A percentile compares a stretch with the other conserved stretches of the same genome.
phyloP scores from a whole-genome alignment of 768 basidiomycete genomes.

The Piloderma croceum region DNA sequence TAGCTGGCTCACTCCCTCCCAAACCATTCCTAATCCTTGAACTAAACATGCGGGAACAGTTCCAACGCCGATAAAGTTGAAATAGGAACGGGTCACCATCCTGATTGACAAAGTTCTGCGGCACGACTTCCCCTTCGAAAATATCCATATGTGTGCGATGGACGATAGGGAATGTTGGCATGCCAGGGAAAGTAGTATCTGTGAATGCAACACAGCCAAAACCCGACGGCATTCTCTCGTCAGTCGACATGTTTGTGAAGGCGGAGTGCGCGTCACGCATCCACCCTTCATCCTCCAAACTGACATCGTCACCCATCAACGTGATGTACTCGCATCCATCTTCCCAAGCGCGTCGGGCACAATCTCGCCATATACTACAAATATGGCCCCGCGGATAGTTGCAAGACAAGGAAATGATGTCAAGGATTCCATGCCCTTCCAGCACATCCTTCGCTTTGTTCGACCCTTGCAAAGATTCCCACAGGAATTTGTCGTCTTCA shows the following conservation, averaged over 20 bases:
- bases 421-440: slow-evolving; percentile 28
- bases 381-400: slow-evolving; percentile 40
- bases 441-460: slow-evolving; percentile 36
- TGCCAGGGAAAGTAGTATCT: slow-evolving; percentile 49
- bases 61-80: slow-evolving; percentile 57
- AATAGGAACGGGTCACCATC: slow-evolving; percentile 55
- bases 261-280: slow-evolving; percentile 35
- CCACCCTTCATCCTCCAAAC: slow-evolving; percentile 49
- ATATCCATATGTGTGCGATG: slow-evolving; percentile 52
- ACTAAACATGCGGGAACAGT: slow-evolving; percentile 40
- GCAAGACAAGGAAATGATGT: slow-evolving; percentile 34
- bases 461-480: slow-evolving; percentile 4
- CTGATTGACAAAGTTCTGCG: slow-evolving; percentile 50
- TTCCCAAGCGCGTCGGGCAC: slow-evolving; percentile 42
- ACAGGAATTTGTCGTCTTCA: slow-evolving; percentile 39
- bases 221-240: slow-evolving; percentile 33
- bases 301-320: slow-evolving; percentile 52
- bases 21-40: slow-evolving; percentile 38
- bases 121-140: slow-evolving; percentile 46
- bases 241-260: slow-evolving; percentile 32
- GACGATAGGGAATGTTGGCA: slow-evolving; percentile 58
- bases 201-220: slow-evolving; percentile 57
- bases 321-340: slow-evolving; percentile 46
- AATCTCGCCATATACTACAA: slow-evolving; percentile 49
- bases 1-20: slow-evolving; percentile 40